Evolutionary conservation across 2,329 filamentous ascomycete species (phyloP), one percentile per base, ranked within the genome.

Genomic region (Hyphodiscus sp.): DNA sequence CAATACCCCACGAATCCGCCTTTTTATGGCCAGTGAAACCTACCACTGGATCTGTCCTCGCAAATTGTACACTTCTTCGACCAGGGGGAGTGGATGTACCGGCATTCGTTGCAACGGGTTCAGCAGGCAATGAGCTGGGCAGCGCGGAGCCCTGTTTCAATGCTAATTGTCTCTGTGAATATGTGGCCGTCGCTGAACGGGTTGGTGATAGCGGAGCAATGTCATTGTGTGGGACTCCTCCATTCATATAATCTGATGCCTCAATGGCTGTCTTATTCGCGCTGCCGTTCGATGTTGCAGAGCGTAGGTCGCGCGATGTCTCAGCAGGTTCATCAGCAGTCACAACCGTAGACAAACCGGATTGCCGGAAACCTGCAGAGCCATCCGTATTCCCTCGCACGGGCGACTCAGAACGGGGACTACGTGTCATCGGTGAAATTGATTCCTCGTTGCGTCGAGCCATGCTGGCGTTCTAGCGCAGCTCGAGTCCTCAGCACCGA

Each of bases 11-110:
- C 3, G 87, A 89, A 33, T 81, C 78, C 44, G 85, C 78, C 54
- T 83, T 77, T 30, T 78, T 80, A 59, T 83, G 81, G 19, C 74
- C 68, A 19, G 69, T 71, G 5, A 75, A 71, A 33, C 80, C 82
- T 59, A 45, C 45, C 2, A 46, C 51, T 70, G 65, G 58, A 67
- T 77, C 73, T 26, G 71, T 69, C 29, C 81, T 77, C 2, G 80
- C 82, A 66, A 95, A 94, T 62, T 94, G 89, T 2, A 95, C 88
- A 66, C 86, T 92, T 52, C 81, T 79, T 49, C 82, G 75, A 19
- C 76, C 63, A 3, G 66, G 63, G 8, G 66, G 66, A 20, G 66
- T 68, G 23, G 60, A 58, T 45, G 62, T 63, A 20, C 65, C 66
- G 18, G 62, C 50, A 9, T 30, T 50, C 26, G 49, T 19, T n/a